Evolutionary conservation across 2,329 filamentous ascomycete genomes (phyloP).

Genomic region (Chaetomiaceae sp.): DNA sequence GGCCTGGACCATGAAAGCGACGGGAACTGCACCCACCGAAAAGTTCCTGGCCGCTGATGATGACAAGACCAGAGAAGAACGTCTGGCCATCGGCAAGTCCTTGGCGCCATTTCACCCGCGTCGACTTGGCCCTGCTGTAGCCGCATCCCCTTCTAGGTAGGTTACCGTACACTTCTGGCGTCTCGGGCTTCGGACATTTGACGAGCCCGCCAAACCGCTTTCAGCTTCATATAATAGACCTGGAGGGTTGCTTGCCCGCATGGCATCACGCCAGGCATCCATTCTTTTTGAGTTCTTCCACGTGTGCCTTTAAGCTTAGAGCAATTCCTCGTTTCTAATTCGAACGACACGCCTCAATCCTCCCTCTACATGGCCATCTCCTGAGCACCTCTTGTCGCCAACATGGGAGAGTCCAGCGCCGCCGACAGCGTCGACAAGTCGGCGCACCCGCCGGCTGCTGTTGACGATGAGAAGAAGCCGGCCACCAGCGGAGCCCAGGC

Average conservation of each 20-base stretch:
- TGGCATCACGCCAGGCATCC: not conserved
- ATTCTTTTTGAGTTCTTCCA: not conserved
- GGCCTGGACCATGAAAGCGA: too few relatives aligned
- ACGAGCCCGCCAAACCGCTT: not conserved
- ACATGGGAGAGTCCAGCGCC: conserved; percentile 10
- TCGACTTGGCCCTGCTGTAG: not conserved
- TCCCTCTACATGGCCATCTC: not conserved
- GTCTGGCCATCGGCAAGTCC: not conserved
- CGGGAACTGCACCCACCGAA: not conserved
- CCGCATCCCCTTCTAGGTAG: not conserved
- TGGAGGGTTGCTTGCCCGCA: not conserved
- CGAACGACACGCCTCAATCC: not conserved
- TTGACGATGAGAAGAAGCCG: conserved; percentile 4
- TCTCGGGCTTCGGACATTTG: conserved; percentile 8
- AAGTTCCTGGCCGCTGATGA: not conserved
- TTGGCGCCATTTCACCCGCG: not conserved
- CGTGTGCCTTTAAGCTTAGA: too few relatives aligned
- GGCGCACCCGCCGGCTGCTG: not conserved
- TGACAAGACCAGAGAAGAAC: too few relatives aligned
- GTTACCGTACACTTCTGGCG: not conserved
- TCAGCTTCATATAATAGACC: too few relatives aligned
- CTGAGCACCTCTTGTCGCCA: not conserved
- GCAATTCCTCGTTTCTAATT: not conserved
- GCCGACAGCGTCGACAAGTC: conserved; percentile 3
- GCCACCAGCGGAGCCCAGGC: not conserved